Evolutionary conservation across 495 filamentous ascomycete genomes (phyloP), one percentile per base, ranked within the genome.

Genomic region (Xylaria grammica): DNA sequence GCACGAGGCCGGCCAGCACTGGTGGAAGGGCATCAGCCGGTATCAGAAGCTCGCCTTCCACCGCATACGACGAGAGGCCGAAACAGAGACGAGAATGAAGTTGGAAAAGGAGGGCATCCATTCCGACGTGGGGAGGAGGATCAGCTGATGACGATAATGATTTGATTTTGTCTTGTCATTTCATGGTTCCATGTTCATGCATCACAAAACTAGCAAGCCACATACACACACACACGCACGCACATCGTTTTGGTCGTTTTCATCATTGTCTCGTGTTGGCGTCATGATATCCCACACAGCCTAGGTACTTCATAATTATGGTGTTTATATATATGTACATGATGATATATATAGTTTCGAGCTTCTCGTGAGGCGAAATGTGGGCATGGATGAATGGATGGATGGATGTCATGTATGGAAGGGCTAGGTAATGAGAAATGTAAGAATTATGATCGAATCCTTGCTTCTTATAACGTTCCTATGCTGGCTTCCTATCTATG

Each of bases 1-100:
- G 49, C 94, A 99, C 78, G 90, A 94, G 73, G 95, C 92, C 29
- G 95, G 95, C 1, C 86, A 91, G 63, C 93, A 97, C 74, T 98
- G 95, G 83, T 99, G 94, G 92, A 85, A 84, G 63, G 85, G 86
- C 22, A 76, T 99, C 49, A 94, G 91, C 60, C 82, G 93, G 61
- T 99, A 97, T 68, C 87, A 93, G 64, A 97, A 94, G 78, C 74
- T 96, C 63, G 94, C 88, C 15, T 91, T 86, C 65, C 82, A 85
- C 65, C 80, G 90, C 8, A 86, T 92, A 54, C 85, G 84, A 68
- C 81, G 86, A n/a, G 90, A 91, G 60, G 82, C 80, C 8, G 83
- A 89, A 29, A 75, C 79, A 20, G 81, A 81, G 62, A 65, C 52
- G 51, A 74, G 63, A 66, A 69, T 30, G 55, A 75, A 65, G 69